Percentiles rank a stretch among this genome's conserved stretches.
Conservation (phyloP, 73 alveolate species). For the Paramecium sexaurelia region DNA sequence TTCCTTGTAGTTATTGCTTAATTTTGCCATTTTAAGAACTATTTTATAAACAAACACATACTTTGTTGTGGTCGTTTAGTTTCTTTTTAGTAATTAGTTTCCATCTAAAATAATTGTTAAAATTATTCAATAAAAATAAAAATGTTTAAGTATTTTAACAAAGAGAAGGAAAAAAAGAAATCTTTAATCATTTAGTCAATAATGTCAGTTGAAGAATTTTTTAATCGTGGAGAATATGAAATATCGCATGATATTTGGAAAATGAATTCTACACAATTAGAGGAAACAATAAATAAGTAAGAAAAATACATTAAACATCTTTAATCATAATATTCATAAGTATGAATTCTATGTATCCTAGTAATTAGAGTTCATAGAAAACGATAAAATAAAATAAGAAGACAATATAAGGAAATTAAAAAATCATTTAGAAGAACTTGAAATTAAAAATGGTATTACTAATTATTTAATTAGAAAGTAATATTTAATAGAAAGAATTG, state of each 20-base stretch:
- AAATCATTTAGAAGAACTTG: not conserved
- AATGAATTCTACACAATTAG: not conserved
- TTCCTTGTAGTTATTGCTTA: not conserved
- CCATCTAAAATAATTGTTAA: conserved; percentile 5
- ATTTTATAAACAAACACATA: not conserved
- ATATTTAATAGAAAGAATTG: conserved; percentile 22
- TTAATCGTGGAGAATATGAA: not conserved
- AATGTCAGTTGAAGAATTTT: not conserved
- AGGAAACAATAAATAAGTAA: conserved; percentile 9
- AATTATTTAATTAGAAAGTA: not conserved
- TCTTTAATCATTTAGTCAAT: not conserved
- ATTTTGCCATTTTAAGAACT: conserved; percentile 20
- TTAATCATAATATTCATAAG: not conserved
- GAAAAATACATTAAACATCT: not conserved
- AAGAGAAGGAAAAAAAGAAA: not conserved
- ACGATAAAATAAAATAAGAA: not conserved
- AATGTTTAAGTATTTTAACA: not conserved
- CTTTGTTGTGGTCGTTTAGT: not conserved
- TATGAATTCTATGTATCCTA: not conserved
- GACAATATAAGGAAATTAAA: not conserved
- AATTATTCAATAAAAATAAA: not conserved
- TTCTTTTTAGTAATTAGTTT: not conserved
- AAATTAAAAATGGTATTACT: not conserved
- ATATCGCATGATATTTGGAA: not conserved
- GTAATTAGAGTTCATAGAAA: conserved; percentile 13